phyloP scores from a whole-genome alignment of 192 early-diverging fungal genomes.

The Kappamyces sp. region DNA sequence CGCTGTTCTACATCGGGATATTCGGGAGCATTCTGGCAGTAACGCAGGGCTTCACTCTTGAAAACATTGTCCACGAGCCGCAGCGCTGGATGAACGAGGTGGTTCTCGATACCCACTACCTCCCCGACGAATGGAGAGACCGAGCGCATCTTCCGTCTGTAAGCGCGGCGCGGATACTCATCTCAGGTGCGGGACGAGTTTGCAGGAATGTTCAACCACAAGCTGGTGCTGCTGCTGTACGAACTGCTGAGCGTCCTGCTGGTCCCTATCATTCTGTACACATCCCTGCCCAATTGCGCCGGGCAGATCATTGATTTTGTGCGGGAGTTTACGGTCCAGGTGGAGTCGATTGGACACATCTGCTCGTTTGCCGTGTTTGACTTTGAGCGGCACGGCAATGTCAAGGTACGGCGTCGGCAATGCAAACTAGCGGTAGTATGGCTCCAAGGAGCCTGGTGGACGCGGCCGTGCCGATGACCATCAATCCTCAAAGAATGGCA shows the following conservation, averaged over 20 bases:
- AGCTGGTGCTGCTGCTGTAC: conserved; percentile 69
- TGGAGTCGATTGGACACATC: conserved; percentile 85
- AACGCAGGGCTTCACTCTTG: conserved; percentile 54
- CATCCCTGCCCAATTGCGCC: conserved; percentile 65
- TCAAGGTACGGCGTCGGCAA: conserved; percentile 39
- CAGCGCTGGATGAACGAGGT: conserved; percentile 67
- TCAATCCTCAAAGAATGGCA: conserved; percentile 76
- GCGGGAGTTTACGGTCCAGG: conserved; percentile 87
- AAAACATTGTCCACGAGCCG: conserved; percentile 78
- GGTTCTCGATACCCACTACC: conserved; percentile 82
- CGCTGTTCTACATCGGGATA: conserved; percentile 89
- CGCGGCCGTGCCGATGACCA: conserved; percentile 38
- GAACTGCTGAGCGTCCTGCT: conserved; percentile 77
- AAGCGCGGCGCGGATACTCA: neutral
- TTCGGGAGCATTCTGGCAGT: conserved; percentile 82
- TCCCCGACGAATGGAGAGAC: conserved; percentile 78
- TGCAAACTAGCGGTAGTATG: conserved; percentile 41
- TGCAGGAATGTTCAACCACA: conserved; percentile 69
- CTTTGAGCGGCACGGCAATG: conserved; percentile 84
- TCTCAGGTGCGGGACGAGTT: conserved; percentile 73
- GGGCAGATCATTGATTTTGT: conserved; percentile 89
- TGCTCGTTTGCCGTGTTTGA: conserved; percentile 97
- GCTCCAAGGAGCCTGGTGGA: conserved; percentile 45
- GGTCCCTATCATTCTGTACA: conserved; percentile 77
- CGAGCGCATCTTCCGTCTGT: conserved; percentile 78